Percentiles rank a stretch among this genome's conserved stretches.
These are phyloP conservation scores for Neurospora sp. DNA, from an alignment of 495 filamentous ascomycete genomes.

Conservation along the genomic window DNA sequence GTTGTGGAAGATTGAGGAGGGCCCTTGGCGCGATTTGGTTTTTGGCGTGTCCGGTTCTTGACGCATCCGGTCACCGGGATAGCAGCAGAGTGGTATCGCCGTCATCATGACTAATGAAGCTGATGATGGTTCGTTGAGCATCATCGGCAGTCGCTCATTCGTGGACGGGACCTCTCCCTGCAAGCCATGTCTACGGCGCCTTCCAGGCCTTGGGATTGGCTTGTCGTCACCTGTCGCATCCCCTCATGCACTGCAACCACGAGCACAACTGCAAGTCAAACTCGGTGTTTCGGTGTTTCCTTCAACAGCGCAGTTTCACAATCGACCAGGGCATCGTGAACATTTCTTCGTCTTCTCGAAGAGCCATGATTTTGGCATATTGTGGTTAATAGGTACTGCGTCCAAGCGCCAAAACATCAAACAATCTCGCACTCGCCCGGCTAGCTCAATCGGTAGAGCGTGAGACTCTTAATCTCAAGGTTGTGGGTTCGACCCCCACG, in stretches of 20 bases:
- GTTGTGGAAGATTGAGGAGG: neutral
- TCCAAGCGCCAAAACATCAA: neutral
- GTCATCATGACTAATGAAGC: neutral
- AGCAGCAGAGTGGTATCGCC: neutral
- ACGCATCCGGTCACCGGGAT: neutral
- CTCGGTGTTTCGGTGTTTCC: neutral
- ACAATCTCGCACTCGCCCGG: conserved; percentile 9
- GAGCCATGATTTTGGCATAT: neutral
- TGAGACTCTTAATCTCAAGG: conserved; percentile 69
- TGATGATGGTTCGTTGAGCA: neutral
- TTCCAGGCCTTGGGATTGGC: neutral
- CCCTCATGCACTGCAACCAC: neutral
- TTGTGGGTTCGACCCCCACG: conserved; percentile 50
- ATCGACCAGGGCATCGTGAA: neutral
- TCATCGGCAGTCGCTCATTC: neutral
- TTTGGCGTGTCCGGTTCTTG: neutral
- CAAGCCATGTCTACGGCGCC: neutral
- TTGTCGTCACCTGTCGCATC: neutral
- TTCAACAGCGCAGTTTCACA: neutral
- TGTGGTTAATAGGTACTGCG: neutral
- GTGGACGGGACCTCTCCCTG: neutral
- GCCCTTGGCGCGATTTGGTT: neutral
- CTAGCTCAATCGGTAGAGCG: conserved; percentile 69
- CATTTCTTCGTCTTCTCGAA: neutral
- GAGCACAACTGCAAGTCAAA: neutral